A percentile compares a stretch with the other conserved stretches of the same genome.
Evolutionary conservation across 1,284 basidiomycete genomes (phyloP).

Genomic region (Ganoderma resinaceum): DNA sequence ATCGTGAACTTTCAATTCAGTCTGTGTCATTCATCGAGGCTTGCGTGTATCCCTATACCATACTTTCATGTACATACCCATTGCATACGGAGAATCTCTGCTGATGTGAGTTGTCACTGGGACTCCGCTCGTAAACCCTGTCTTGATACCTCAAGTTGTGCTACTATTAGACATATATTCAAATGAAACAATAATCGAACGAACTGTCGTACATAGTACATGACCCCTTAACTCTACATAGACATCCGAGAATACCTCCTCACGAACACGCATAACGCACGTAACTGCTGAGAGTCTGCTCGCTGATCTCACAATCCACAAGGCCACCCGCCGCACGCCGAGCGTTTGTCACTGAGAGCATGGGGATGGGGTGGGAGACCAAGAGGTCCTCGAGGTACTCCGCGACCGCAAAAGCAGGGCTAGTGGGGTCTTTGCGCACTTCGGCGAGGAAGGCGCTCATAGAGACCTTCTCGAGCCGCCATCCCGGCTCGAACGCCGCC

Average conservation of each 20-base stretch:
- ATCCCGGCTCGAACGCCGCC: not conserved
- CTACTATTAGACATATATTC: no score
- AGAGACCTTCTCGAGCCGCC: not conserved
- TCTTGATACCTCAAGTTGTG: no score
- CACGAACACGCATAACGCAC: conserved; percentile 15
- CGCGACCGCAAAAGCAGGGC: conserved; percentile 8
- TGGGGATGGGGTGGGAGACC: conserved; percentile 9
- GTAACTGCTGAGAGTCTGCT: conserved; percentile 7
- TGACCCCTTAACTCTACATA: not conserved
- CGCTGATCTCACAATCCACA: conserved; percentile 10
- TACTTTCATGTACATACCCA: no score
- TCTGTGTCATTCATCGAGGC: no score
- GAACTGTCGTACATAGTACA: no score
- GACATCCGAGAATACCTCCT: not conserved
- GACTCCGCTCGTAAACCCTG: no score
- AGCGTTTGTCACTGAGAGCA: conserved; percentile 9
- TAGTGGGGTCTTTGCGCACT: conserved; percentile 5
- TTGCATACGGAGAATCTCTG: no score
- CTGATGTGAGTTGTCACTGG: no score
- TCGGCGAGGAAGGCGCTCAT: conserved; percentile 14
- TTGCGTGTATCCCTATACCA: no score
- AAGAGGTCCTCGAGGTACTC: conserved; percentile 17
- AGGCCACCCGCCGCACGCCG: conserved; percentile 9
- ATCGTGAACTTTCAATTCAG: no score
- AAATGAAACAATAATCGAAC: no score